Base-by-base conservation (phyloP, 2,329 filamentous ascomycete genomes). In the Aspergillus puulaauensis region DNA sequence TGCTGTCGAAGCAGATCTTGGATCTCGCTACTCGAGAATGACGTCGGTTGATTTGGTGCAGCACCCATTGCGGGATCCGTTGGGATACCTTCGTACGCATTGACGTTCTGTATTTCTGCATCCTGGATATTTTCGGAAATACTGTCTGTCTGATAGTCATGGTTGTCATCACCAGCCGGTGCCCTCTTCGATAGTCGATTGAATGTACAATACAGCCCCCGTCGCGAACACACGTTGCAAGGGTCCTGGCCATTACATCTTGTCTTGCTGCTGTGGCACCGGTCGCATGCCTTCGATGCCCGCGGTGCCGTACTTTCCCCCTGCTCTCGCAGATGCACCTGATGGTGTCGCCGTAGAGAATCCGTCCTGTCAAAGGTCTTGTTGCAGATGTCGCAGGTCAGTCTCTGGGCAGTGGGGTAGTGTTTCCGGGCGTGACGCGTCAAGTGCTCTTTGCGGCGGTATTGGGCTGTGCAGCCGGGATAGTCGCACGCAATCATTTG, bases 361-460 rank as follows among this genome's bases (percentile, higher is more conserved):
- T 53, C 51, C 31, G 41, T 27, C 6, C 51, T 31, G 5, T 53
- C 51, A 37, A 53, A 53, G 5, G 15, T 9, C 19, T 39, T 53
- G 51, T n/a, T 5, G 41, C 51, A 53, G 7, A 17, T 31, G 7
- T 53, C 51, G 15, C 51, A 53, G n/a, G 51, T 24, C 4, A 53
- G 21, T 8, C 9, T 23, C 12, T 40, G 41, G 12, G 17, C 19
- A 3, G 17, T 6, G 7, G 27, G 41, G 9, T 15, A 7, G 19
- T 53, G 51, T 21, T 53, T 53, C 8, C 31, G 17, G 1, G 51
- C 31, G 9, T 64, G 63, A 4, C 63, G 63, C 6, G 48, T 58
- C 12, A 63, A 48, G 48, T 64, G 63, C 41, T 63, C 61, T 17
- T 61, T 61, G 31, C 59, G 59, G 21, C 57, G 57, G 43, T 64